Conservation (phyloP, 1,284 basidiomycete species). For the Dichomitus squalens region DNA sequence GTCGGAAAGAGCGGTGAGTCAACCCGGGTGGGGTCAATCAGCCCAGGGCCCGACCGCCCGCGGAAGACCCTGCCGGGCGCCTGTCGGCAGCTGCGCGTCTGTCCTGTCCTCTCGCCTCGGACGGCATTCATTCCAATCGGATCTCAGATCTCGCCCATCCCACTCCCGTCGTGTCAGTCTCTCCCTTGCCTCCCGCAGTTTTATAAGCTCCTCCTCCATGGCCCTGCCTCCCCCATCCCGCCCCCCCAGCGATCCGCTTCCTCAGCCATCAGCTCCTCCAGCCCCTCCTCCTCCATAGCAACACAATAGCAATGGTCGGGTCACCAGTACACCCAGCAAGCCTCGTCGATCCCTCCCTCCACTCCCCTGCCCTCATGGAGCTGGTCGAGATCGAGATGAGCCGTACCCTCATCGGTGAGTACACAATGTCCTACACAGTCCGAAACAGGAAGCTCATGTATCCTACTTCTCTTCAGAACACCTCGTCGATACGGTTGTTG, state of each 20-base stretch:
- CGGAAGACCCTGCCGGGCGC: too few relatives aligned
- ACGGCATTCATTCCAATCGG: conserved; percentile 20
- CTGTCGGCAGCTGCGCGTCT: conserved; percentile 2
- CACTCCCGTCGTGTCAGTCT: neutral
- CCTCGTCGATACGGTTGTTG: conserved; percentile 62
- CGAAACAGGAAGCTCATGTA: conserved; percentile 9
- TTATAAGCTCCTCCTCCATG: conserved; percentile 15
- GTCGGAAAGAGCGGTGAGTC: conserved; percentile 8
- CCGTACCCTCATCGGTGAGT: conserved; percentile 61
- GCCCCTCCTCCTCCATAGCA: conserved; percentile 6
- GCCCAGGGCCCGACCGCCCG: too few relatives aligned
- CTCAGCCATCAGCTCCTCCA: neutral
- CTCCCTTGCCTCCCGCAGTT: conserved; percentile 6
- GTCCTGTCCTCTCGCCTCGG: conserved; percentile 2
- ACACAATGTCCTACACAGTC: neutral
- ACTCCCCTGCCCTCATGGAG: conserved; percentile 63
- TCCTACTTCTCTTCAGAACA: conserved; percentile 49
- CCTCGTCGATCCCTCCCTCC: conserved; percentile 61
- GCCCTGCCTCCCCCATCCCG: conserved; percentile 18
- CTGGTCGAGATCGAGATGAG: conserved; percentile 64
- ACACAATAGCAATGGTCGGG: conserved; percentile 12
- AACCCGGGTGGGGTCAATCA: conserved; percentile 14
- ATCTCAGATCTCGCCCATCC: conserved; percentile 20
- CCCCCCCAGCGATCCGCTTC: conserved; percentile 4
- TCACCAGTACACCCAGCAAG: conserved; percentile 57